Base-by-base conservation (phyloP, 352 stramenopile genomes). In the Paralagenidium karlingii region DNA sequence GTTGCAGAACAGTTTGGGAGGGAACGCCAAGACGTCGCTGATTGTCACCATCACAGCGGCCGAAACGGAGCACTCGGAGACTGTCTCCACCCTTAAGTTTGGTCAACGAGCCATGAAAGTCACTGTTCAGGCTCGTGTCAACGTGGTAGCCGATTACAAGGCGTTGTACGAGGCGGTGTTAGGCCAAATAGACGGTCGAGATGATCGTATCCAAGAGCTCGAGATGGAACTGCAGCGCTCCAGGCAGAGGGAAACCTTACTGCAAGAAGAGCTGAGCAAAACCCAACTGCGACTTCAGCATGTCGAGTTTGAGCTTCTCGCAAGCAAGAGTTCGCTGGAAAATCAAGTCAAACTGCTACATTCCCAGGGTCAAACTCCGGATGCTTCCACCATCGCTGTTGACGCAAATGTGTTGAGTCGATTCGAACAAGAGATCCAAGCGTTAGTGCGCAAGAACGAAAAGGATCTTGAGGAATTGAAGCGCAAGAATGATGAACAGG, bases 61-160 rank as follows among this genome's bases (percentile, higher is more conserved):
- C 3, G 33, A 49, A 1, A 62, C 65, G 0, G 69, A 87, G 27
- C 53, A 58, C 8, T 41, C 54, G 1, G 73, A 87, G 47, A 82
- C 68, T 7, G 52, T 81, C 13, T 69, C 69, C 29, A 82, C 73
- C 0, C 37, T 87, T 16, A 66, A 76, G n/a, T 84, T 87, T 34
- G 73, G 74, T 3, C 71, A 86, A 42, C 62, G 71, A 4, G 71
- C 71, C 13, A 82, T 83, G 68, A 48, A 80, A 24, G 68, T 86
- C 21, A 28, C 56, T 3, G 68, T 86, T n/a, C 50, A 60, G 29
- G 68, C 73, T 11, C 62, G 76, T 24, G 62, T 63, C 18, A 80
- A 78, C 27, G 65, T 75, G 13, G 45, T 82, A 24, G 74, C 63
- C 1, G 73, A 83, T 48, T 86, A 86, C 39, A 77, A 71, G 18